These are phyloP conservation scores for Neonothopanus nambi DNA, from an alignment of 1,284 basidiomycete genomes.

Conservation along the genomic window DNA sequence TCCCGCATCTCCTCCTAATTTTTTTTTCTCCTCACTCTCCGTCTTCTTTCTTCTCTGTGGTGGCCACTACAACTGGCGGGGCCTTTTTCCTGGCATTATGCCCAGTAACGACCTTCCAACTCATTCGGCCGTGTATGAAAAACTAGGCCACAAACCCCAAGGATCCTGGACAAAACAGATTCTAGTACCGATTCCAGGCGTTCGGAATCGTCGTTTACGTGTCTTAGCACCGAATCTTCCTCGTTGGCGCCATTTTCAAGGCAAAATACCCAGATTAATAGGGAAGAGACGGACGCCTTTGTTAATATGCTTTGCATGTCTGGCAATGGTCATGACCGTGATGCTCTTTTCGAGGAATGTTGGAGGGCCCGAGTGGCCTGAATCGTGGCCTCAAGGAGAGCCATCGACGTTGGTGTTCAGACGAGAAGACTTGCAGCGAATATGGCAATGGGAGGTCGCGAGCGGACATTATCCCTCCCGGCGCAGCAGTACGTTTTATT, in stretches of 20 bases:
- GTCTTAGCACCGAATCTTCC: slow-evolving; percentile 55
- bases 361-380: slow-evolving; percentile 36
- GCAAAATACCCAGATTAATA: slow-evolving; percentile 30
- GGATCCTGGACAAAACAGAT: slow-evolving; percentile 43
- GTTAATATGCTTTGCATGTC: slow-evolving; percentile 38
- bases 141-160: slow-evolving; percentile 17
- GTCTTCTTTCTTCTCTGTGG: too few relatives aligned
- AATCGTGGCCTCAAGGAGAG: slow-evolving; percentile 49
- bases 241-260: slow-evolving; percentile 37
- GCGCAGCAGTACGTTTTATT: slow-evolving; percentile 48
- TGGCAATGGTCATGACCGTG: slow-evolving; percentile 42
- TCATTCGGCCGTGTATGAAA: slow-evolving; percentile 19
- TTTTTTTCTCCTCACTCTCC: background rate
- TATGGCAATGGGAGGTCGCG: slow-evolving; percentile 80
- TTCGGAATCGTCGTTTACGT: slow-evolving; percentile 44
- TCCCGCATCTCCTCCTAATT: too few relatives aligned
- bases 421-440: slow-evolving; percentile 60
- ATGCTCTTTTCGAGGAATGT: slow-evolving; percentile 43
- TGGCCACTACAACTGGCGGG: background rate
- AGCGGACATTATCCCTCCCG: slow-evolving; percentile 73
- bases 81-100: slow-evolving; percentile 7
- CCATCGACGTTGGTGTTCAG: slow-evolving; percentile 65
- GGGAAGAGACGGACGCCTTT: slow-evolving; percentile 43
- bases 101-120: slow-evolving; percentile 14
- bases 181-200: slow-evolving; percentile 48